phyloP scores from a whole-genome alignment of 2,329 filamentous ascomycete genomes.

The Bimuria novae-zelandiae region DNA sequence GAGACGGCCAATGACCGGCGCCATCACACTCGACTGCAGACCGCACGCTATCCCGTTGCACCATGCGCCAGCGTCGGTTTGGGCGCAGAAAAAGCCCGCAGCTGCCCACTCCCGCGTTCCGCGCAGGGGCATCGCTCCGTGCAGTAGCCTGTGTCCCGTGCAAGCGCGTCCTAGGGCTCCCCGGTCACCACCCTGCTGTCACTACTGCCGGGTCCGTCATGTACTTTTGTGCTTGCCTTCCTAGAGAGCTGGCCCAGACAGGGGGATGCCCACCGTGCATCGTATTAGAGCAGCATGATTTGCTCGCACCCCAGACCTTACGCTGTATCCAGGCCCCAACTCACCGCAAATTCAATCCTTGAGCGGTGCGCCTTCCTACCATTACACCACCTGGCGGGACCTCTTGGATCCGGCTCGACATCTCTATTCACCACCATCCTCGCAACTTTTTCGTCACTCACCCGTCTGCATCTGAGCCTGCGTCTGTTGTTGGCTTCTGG shows the following conservation, averaged over 20 bases:
- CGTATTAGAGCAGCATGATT: constrained; percentile 6
- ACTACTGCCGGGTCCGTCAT: constrained; percentile 9
- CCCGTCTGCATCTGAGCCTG: constrained; percentile 15
- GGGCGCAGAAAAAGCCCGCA: constrained; percentile 14
- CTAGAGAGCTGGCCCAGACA: constrained; percentile 7
- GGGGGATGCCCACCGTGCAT: constrained; percentile 7
- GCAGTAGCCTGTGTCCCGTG: constrained; percentile 32
- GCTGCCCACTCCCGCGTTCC: constrained; percentile 33
- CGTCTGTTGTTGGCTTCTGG: constrained; percentile 12
- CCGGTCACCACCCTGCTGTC: constrained; percentile 1
- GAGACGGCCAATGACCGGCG: constrained; percentile 24
- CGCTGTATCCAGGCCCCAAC: neutral
- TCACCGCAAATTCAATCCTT: constrained; percentile 6
- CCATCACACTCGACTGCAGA: constrained; percentile 20
- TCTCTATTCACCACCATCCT: constrained; percentile 18
- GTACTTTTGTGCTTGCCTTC: constrained; percentile 8
- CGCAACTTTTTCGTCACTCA: constrained; percentile 7
- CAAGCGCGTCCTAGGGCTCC: constrained; percentile 20
- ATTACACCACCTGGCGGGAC: neutral
- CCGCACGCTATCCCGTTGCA: constrained; percentile 22
- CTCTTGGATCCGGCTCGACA: constrained; percentile 11
- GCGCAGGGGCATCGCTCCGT: constrained; percentile 31
- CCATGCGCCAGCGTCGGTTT: constrained; percentile 30
- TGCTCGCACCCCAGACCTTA: constrained; percentile 2
- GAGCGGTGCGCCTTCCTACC: neutral